Conservation (phyloP, 169 alveolate species). For the Eimeria acervulina region DNA sequence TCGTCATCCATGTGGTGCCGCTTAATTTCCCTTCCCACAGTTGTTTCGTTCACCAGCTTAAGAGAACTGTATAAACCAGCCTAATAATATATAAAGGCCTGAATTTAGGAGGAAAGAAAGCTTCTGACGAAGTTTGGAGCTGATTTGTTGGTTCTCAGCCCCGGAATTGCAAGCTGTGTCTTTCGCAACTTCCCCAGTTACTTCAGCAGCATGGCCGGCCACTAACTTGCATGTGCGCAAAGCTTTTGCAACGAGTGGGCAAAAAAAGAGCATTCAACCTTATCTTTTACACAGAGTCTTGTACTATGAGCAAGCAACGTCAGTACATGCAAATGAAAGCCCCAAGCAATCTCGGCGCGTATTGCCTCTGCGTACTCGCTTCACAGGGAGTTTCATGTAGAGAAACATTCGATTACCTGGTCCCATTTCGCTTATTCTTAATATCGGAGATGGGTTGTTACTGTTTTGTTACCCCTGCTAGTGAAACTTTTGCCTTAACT, state of each 20-base stretch:
- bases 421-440: neutral
- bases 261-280: neutral
- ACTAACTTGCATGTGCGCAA: neutral
- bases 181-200: neutral
- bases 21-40: neutral
- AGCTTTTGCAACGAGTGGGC: neutral
- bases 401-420: neutral
- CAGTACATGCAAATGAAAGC: neutral
- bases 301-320: neutral
- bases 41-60: neutral
- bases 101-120: neutral
- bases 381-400: neutral
- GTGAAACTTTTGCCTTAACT: no score
- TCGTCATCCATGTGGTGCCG: neutral
- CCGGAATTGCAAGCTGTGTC: neutral
- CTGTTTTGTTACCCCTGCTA: neutral
- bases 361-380: neutral
- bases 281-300: neutral
- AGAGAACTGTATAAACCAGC: neutral
- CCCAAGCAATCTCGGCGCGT: neutral
- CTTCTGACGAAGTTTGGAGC: neutral
- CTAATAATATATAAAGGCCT: neutral
- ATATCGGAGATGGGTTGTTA: neutral
- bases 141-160: neutral
- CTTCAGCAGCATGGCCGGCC: neutral